A percentile compares a stretch with the other conserved stretches of the same genome.
These are phyloP conservation scores for Botrytis pseudocinerea DNA, from an alignment of 2,329 filamentous ascomycete species.

Conservation along the genomic window DNA sequence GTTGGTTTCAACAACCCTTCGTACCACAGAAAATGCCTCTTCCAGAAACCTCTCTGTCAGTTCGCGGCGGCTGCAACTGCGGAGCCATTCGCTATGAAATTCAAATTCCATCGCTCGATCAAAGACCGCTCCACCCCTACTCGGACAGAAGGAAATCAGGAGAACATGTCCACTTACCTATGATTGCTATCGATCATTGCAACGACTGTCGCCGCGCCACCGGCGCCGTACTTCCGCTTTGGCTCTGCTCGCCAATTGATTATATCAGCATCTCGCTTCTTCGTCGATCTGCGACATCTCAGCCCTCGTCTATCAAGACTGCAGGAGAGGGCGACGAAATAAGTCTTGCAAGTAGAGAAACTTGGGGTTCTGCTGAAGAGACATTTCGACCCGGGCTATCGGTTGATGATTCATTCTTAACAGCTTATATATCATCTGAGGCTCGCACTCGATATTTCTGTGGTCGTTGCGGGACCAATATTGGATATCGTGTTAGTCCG, in stretches of 20 bases:
- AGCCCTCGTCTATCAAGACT: too few species aligned
- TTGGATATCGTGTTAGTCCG: not conserved
- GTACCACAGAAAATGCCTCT: not conserved
- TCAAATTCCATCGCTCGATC: not conserved
- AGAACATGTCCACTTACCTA: not conserved
- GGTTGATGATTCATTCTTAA: not conserved
- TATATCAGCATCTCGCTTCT: not conserved
- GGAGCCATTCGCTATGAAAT: not conserved
- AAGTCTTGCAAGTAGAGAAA: too few species aligned
- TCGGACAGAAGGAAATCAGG: not conserved
- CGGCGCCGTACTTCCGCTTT: not conserved
- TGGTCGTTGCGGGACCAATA: not conserved
- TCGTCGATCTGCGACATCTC: too few species aligned
- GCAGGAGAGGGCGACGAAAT: not conserved
- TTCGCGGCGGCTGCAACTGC: not conserved
- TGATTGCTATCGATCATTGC: not conserved
- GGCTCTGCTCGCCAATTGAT: not conserved
- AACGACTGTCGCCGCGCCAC: not conserved
- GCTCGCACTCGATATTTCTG: not conserved
- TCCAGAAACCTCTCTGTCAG: not conserved
- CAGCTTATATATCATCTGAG: not conserved
- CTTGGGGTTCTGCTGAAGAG: not conserved
- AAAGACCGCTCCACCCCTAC: not conserved
- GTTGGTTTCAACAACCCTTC: too few species aligned
- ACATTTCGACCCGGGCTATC: not conserved